These are phyloP conservation scores for Pythium folliculosum DNA, from an alignment of 352 stramenopile species.

Conservation along the genomic window DNA sequence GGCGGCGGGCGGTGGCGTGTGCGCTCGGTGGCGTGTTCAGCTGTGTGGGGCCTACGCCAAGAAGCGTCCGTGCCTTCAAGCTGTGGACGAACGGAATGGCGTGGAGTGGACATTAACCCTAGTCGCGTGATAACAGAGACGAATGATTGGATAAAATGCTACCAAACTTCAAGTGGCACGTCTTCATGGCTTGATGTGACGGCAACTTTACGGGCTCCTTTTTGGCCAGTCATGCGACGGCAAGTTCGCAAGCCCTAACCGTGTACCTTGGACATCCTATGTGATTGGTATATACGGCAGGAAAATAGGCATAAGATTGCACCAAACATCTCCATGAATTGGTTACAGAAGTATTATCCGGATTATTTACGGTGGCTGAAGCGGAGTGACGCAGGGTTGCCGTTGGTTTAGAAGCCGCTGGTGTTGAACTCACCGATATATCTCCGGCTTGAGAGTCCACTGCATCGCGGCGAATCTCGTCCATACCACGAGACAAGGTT, in stretches of 20 bases:
- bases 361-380: not conserved
- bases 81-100: constrained; percentile 30
- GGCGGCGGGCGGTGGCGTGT: not conserved
- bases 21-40: constrained; percentile 4
- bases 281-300: not conserved
- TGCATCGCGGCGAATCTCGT: not conserved
- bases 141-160: constrained; percentile 19
- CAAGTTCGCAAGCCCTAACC: not conserved
- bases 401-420: not conserved
- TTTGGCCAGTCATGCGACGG: not conserved
- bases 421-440: not conserved
- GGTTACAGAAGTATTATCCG: not conserved
- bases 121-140: not conserved
- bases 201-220: not conserved
- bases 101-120: constrained; percentile 12
- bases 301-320: too few species aligned
- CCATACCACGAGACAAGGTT: too few species aligned
- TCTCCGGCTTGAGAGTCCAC: not conserved
- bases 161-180: constrained; percentile 25
- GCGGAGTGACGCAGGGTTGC: constrained; percentile 2
- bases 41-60: constrained; percentile 1
- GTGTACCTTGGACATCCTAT: not conserved
- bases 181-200: constrained; percentile 14
- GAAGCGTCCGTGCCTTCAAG: constrained; percentile 27
- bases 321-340: too few species aligned